phyloP scores from a whole-genome alignment of 257 asterid species.

The Nicotiana undulata region DNA sequence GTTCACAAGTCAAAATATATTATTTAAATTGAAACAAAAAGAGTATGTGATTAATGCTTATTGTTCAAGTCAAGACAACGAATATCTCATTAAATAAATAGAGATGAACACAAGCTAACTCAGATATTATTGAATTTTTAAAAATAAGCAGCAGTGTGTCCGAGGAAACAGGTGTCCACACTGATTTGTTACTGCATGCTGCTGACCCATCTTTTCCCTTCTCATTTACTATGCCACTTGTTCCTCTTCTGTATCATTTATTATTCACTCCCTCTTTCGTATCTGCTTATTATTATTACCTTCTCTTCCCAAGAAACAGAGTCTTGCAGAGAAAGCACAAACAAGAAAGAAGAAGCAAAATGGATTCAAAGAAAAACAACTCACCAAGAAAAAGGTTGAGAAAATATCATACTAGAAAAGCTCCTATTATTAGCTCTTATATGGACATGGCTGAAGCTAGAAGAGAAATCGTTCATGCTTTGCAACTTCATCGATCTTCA shows the following conservation, averaged over 20 bases:
- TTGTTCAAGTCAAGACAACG: too few relatives aligned
- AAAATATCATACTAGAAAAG: conserved; percentile 21
- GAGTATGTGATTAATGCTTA: too few relatives aligned
- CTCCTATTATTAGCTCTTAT: background rate
- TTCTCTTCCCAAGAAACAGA: background rate
- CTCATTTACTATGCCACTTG: conserved; percentile 12
- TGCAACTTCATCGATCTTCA: conserved; percentile 25
- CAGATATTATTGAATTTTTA: too few relatives aligned
- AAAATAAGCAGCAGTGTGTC: background rate
- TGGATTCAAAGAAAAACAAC: conserved; percentile 4
- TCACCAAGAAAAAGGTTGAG: conserved; percentile 14
- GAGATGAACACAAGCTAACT: too few relatives aligned
- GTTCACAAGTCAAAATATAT: too few relatives aligned
- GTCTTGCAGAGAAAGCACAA: background rate
- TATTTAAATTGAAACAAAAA: too few relatives aligned
- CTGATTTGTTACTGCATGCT: background rate
- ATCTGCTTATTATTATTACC: background rate
- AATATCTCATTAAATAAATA: too few relatives aligned
- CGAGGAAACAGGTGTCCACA: conserved; percentile 7
- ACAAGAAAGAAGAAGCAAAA: background rate
- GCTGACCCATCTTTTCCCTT: conserved; percentile 7
- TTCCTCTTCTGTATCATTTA: background rate
- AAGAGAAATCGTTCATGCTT: conserved; percentile 31
- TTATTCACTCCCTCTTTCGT: background rate
- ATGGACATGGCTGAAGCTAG: conserved; percentile 36